Evolutionary conservation across 78 protist species (phyloP).

Genomic region (Isochrysis galbana): DNA sequence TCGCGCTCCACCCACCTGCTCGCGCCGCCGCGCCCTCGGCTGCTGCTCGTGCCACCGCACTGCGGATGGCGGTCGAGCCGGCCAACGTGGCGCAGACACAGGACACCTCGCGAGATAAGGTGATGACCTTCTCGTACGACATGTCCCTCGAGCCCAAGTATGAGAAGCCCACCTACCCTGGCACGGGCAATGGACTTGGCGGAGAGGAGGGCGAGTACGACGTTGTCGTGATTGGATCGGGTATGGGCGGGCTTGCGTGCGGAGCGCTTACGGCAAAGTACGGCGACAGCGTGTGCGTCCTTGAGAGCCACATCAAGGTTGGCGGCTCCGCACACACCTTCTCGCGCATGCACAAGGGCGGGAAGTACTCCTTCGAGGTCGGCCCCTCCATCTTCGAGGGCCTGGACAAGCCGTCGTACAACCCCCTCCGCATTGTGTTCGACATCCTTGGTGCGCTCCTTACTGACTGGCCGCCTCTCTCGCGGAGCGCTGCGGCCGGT

Average conservation of each 20-base stretch:
- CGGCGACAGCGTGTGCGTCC: neutral
- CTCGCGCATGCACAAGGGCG: constrained; percentile 14
- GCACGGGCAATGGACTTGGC: constrained; percentile 2
- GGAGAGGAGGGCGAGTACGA: neutral
- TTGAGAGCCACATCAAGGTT: constrained; percentile 11
- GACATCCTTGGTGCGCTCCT: constrained; percentile 17
- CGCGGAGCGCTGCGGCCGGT: no score
- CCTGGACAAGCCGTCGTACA: neutral
- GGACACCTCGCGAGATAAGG: neutral
- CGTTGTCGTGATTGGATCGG: constrained; percentile 14
- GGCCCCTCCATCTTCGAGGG: constrained; percentile 27
- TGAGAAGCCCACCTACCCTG: neutral
- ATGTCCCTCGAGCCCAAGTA: neutral
- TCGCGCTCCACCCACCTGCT: no score
- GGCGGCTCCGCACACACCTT: constrained; percentile 34
- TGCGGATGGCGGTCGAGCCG: no score
- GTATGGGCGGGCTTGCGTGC: constrained; percentile 21
- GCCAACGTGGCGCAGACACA: neutral
- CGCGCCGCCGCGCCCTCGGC: no score
- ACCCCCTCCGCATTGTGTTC: neutral
- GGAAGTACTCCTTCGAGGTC: constrained; percentile 19
- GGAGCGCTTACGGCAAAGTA: neutral
- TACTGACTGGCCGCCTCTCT: no score
- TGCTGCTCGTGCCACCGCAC: no score
- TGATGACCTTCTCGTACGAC: neutral